A percentile compares a stretch with the other conserved stretches of the same genome.
phyloP scores from a whole-genome alignment of 257 asterid genomes.

The Agastache rugosa region DNA sequence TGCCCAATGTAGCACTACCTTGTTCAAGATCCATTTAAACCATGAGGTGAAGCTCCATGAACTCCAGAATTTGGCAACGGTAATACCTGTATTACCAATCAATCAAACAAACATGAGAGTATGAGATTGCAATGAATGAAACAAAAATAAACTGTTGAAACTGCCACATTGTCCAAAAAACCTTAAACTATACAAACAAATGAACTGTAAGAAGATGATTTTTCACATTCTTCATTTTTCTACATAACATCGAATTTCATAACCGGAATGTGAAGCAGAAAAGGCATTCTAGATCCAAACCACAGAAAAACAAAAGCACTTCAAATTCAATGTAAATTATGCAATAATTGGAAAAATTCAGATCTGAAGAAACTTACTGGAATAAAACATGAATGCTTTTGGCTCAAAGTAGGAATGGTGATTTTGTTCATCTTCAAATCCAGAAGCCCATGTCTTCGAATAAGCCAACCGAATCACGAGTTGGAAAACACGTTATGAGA shows the following conservation, averaged over 20 bases:
- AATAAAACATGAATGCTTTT: constrained; percentile 22
- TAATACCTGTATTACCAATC: constrained; percentile 16
- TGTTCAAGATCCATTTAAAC: constrained; percentile 64
- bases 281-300: constrained; percentile 47
- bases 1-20: constrained; percentile 58
- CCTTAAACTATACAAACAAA: constrained; percentile 3
- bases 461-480: too few relatives aligned
- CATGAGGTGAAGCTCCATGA: constrained; percentile 24
- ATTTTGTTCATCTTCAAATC: constrained; percentile 30
- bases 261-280: constrained; percentile 5
- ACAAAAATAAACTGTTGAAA: background rate
- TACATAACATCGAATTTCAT: constrained; percentile 12
- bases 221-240: background rate
- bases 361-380: constrained; percentile 64
- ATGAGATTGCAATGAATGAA: constrained; percentile 1
- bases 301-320: constrained; percentile 15
- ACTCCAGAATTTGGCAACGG: background rate
- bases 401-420: constrained; percentile 38
- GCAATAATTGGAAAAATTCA: constrained; percentile 41
- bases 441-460: constrained; percentile 28
- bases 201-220: constrained; percentile 22
- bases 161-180: background rate
- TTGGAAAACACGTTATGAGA: background rate
- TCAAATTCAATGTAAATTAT: constrained; percentile 16
- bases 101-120: constrained; percentile 7